Percentiles rank a stretch among this genome's conserved stretches.
Conservation (phyloP, 2,329 filamentous ascomycete genomes). For the Thielaviopsis euricoi region DNA sequence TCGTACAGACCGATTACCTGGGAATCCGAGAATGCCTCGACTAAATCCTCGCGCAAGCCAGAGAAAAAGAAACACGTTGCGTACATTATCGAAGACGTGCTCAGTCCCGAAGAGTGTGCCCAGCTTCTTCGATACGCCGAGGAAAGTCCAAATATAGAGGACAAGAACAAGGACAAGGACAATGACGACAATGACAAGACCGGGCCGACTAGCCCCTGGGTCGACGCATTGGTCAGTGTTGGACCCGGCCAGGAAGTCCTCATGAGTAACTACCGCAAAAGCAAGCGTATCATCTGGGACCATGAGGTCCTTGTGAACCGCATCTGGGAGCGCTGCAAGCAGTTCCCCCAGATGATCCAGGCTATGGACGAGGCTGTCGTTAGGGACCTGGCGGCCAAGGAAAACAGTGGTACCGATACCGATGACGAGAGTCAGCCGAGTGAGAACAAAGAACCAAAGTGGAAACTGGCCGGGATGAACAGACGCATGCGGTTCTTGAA, state of each 20-base stretch:
- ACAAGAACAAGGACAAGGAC: no score
- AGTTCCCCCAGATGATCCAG: constrained; percentile 25
- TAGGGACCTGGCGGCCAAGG: not conserved
- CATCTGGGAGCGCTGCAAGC: constrained; percentile 42
- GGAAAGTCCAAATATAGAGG: constrained; percentile 27
- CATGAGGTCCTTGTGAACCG: constrained; percentile 41
- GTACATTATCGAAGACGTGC: constrained; percentile 41
- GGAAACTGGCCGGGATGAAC: constrained; percentile 41
- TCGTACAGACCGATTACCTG: no score
- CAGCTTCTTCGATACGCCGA: constrained; percentile 35
- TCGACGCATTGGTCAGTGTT: constrained; percentile 50
- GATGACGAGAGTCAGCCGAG: not conserved
- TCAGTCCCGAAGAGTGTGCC: constrained; percentile 40
- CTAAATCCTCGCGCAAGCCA: no score
- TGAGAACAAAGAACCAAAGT: constrained; percentile 15
- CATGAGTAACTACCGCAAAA: constrained; percentile 41
- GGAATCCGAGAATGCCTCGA: no score
- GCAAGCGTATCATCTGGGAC: constrained; percentile 67
- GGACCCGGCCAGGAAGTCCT: constrained; percentile 44
- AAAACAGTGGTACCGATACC: not conserved
- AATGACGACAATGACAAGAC: not conserved
- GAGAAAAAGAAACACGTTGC: constrained; percentile 29
- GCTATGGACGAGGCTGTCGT: constrained; percentile 20
- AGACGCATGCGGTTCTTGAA: constrained; percentile 60
- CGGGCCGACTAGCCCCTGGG: constrained; percentile 36